Conservation (phyloP, 805 yeast species). For the Starmerella vitae region DNA sequence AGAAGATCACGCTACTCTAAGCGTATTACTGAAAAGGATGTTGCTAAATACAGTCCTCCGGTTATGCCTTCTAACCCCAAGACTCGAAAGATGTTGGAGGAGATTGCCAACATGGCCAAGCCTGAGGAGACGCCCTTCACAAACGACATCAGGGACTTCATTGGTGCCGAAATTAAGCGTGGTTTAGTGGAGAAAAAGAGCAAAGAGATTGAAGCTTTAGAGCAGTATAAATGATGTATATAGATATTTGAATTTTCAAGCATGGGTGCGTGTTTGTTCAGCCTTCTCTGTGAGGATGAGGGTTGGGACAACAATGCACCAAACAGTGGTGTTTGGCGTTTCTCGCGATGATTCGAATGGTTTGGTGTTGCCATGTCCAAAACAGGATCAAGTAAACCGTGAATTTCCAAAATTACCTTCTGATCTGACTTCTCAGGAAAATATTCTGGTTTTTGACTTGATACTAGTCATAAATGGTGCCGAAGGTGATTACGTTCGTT, state of each 20-base stretch:
- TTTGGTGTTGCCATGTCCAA: neutral
- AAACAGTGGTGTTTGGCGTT: neutral
- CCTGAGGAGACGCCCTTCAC: slow-evolving; percentile 32
- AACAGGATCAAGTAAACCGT: neutral
- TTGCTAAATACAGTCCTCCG: slow-evolving; percentile 52
- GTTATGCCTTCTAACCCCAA: slow-evolving; percentile 59
- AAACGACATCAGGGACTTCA: slow-evolving; percentile 41
- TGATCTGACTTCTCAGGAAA: slow-evolving; percentile 51
- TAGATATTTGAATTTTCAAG: too few species aligned
- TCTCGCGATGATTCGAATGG: neutral
- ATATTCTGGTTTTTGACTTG: slow-evolving; percentile 56
- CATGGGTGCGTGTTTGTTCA: neutral
- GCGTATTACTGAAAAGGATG: slow-evolving; percentile 47
- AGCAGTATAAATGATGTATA: slow-evolving; percentile 11
- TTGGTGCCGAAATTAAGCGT: slow-evolving; percentile 31
- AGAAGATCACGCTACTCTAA: slow-evolving; percentile 38
- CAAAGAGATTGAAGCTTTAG: slow-evolving; percentile 14
- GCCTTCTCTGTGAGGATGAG: neutral
- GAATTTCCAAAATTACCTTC: neutral
- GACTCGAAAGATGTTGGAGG: slow-evolving; percentile 30
- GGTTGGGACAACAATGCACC: neutral
- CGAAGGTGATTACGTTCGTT: slow-evolving; percentile 69
- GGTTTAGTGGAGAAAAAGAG: slow-evolving; percentile 16
- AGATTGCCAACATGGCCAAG: slow-evolving; percentile 23
- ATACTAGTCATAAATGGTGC: slow-evolving; percentile 43